Percentiles rank a stretch among this genome's conserved stretches.
These are phyloP conservation scores for Coprinopsis cinerea DNA, from an alignment of 768 basidiomycete species.

Conservation along the genomic window DNA sequence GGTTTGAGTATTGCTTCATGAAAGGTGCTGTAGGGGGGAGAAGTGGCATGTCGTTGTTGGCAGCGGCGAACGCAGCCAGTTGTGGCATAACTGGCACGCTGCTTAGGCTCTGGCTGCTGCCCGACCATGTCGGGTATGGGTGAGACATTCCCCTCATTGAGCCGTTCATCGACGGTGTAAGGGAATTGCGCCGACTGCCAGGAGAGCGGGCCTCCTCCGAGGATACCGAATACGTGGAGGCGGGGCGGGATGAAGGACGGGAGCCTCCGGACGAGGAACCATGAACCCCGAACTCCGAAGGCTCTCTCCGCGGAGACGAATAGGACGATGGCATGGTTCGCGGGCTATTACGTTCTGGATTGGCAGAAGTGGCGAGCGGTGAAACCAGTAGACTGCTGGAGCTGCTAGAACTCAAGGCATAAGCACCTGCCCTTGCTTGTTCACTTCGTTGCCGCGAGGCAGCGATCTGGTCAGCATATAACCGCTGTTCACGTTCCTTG, in stretches of 20 bases:
- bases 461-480: slow-evolving; percentile 53
- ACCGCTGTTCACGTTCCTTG: slow-evolving; percentile 46
- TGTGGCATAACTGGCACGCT: slow-evolving; percentile 36
- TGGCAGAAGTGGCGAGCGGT: slow-evolving; percentile 33
- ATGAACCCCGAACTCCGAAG: slow-evolving; percentile 38
- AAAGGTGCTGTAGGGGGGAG: slow-evolving; percentile 72
- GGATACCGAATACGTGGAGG: slow-evolving; percentile 53
- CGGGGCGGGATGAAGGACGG: slow-evolving; percentile 45
- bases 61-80: slow-evolving; percentile 37
- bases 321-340: slow-evolving; percentile 25
- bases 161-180: slow-evolving; percentile 19
- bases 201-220: slow-evolving; percentile 49
- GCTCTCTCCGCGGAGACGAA: slow-evolving; percentile 38
- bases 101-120: slow-evolving; percentile 31
- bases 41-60: slow-evolving; percentile 58
- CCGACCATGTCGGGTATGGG: slow-evolving; percentile 37
- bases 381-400: slow-evolving; percentile 22
- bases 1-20: slow-evolving; percentile 60
- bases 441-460: slow-evolving; percentile 61
- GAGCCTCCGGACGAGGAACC: slow-evolving; percentile 52
- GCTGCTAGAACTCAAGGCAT: slow-evolving; percentile 24
- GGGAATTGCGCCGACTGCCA: slow-evolving; percentile 37
- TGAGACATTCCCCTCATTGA: slow-evolving; percentile 22
- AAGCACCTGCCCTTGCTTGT: slow-evolving; percentile 42
- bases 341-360: slow-evolving; percentile 38